These are phyloP conservation scores for Leccinum truebloodii DNA, from an alignment of 768 basidiomycete genomes.

Conservation along the genomic window DNA sequence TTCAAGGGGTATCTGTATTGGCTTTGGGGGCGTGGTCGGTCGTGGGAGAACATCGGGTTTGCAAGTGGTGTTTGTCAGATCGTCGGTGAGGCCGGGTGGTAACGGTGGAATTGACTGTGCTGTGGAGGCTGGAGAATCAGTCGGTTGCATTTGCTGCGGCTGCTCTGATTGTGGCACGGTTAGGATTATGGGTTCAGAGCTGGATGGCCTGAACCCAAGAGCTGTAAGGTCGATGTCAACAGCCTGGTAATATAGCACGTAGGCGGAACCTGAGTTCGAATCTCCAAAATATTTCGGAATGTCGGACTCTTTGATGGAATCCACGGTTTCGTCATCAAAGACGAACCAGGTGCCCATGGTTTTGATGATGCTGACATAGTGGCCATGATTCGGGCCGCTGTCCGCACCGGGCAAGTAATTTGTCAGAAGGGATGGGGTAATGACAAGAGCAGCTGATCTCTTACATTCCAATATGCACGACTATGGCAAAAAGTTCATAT, in stretches of 20 bases:
- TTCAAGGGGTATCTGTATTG: conserved; percentile 17
- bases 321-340: conserved; percentile 95
- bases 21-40: conserved; percentile 23
- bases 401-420: conserved; percentile 10
- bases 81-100: conserved; percentile 40
- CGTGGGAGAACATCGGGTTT: conserved; percentile 21
- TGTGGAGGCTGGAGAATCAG: conserved; percentile 28
- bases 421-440: conserved; percentile 13
- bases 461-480: conserved; percentile 98
- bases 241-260: conserved; percentile 97
- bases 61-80: conserved; percentile 18
- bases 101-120: conserved; percentile 29
- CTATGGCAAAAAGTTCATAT: conserved; percentile 94
- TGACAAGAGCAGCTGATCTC: conserved; percentile 37
- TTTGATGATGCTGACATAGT: conserved; percentile 95
- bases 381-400: conserved; percentile 98
- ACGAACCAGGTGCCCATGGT: conserved; percentile 83
- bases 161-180: conserved; percentile 19
- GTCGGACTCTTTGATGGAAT: conserved; percentile 82
- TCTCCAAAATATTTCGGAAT: conserved; percentile 96
- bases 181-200: conserved; percentile 22
- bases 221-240: conserved; percentile 76
- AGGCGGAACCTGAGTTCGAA: conserved; percentile 82
- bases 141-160: conserved; percentile 12
- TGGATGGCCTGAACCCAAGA: conserved; percentile 58